Evolutionary conservation across 495 filamentous ascomycete species (phyloP).

Genomic region (Hapsidospora chrysogenum): DNA sequence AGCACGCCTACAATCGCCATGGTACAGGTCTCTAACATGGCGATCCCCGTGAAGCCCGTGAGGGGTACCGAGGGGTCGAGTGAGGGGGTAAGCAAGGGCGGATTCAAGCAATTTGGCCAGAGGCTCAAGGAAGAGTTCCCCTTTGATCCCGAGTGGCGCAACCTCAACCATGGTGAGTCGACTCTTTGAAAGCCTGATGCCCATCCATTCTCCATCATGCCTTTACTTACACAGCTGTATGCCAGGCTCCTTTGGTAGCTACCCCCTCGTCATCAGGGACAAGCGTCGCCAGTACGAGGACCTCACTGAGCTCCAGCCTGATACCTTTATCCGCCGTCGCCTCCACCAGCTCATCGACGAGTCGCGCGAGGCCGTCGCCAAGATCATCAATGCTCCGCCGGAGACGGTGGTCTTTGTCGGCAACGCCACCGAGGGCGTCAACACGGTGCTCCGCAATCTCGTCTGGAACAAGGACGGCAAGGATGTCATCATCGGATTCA

Average conservation of each 20-base stretch:
- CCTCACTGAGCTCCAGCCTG: slow-evolving; percentile 44
- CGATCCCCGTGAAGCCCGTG: too few species aligned
- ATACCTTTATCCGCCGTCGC: slow-evolving; percentile 53
- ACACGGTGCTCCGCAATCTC: slow-evolving; percentile 63
- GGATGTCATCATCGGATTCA: slow-evolving; percentile 52
- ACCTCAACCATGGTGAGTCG: slow-evolving; percentile 65
- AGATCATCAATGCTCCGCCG: slow-evolving; percentile 40
- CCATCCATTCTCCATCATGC: neutral
- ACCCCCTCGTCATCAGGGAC: slow-evolving; percentile 41
- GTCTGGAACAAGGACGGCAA: slow-evolving; percentile 28
- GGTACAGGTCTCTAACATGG: too few species aligned
- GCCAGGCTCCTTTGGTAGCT: slow-evolving; percentile 64
- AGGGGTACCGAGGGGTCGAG: neutral
- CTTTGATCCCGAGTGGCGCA: slow-evolving; percentile 47
- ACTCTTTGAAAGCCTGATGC: neutral
- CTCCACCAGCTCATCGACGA: slow-evolving; percentile 41
- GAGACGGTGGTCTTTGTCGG: slow-evolving; percentile 58
- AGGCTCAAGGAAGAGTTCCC: slow-evolving; percentile 54
- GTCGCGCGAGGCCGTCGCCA: slow-evolving; percentile 45
- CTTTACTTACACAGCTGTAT: too few species aligned
- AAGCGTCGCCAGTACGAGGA: slow-evolving; percentile 41
- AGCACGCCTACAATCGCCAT: too few species aligned
- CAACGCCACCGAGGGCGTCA: slow-evolving; percentile 69
- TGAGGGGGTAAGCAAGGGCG: neutral
- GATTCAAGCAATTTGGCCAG: slow-evolving; percentile 30